Evolutionary conservation across 495 filamentous ascomycete genomes (phyloP).

Genomic region (Neurospora intermedia): DNA sequence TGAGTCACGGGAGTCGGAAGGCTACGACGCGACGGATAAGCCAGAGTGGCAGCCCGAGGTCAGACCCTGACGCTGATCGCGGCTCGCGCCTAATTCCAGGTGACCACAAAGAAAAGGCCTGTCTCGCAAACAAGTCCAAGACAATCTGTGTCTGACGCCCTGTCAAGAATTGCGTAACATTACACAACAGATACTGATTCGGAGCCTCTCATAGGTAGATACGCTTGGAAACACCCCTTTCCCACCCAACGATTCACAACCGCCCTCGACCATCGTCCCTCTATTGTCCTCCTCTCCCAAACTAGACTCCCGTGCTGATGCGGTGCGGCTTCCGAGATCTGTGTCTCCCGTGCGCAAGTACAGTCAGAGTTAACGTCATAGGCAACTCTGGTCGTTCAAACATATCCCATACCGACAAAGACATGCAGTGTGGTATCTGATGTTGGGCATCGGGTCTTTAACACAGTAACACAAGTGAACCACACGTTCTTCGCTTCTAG

Average conservation of each 20-base stretch:
- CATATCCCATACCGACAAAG: neutral
- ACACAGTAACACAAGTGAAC: neutral
- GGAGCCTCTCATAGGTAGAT: neutral
- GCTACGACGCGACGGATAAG: neutral
- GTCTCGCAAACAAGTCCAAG: neutral
- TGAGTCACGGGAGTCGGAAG: neutral
- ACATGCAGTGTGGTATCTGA: neutral
- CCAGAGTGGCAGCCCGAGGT: neutral
- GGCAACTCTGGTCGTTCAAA: neutral
- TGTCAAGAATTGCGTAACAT: neutral
- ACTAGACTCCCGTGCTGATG: neutral
- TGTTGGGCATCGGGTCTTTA: slow-evolving; percentile 6
- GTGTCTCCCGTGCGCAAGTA: neutral
- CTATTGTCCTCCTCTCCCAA: neutral
- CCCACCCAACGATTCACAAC: neutral
- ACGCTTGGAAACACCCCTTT: neutral
- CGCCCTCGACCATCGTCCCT: neutral
- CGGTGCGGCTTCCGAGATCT: slow-evolving; percentile 1
- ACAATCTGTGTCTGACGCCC: neutral
- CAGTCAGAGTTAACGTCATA: neutral
- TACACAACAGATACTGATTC: neutral
- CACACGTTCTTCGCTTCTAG: neutral
- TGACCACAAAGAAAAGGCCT: neutral
- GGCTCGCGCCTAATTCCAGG: neutral
- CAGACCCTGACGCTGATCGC: neutral